Base-by-base conservation (phyloP, 2,329 filamentous ascomycete genomes). In the Teratosphaeria pseudoeucalypti region DNA sequence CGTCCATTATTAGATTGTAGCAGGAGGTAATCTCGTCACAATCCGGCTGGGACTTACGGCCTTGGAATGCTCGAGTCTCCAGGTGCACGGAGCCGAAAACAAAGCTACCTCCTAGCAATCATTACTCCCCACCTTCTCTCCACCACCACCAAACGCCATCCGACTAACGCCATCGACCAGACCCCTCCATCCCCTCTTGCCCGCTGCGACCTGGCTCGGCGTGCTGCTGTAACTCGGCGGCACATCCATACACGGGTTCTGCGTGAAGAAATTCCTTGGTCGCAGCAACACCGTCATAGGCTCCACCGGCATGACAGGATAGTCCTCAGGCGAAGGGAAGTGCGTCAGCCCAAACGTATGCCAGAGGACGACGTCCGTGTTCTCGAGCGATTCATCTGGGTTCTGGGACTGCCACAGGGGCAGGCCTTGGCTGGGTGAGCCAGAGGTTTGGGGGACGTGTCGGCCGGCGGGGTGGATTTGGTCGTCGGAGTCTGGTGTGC, bases 321-420 rank as follows among this genome's bases (percentile, higher is more conserved):
- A 96, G 74, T 96, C 92, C 71, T 96, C 92, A 0, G 91, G 90
- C 0, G 88, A 79, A 0, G 92, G 91, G 78, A 96, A 92, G 72
- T 96, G 92, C 0, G 88, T 92, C 39, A 96, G 80, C 39, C 92
- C 92, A 69, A 96, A 96, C 0, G 90, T 95, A 76, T 96, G 91
- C 91, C 91, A 96, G 16, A 96, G 82, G 1, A 96, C 91, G 34
- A 96, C 77, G 71, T 96, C 89, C 0, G 85, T 89, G 77, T 96
- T 88, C 58, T 88, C 88, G 65, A 95, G 85, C 29, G 78, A 82
- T 60, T 82, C 84, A 54, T 76, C 77, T 12, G 88, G 85, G 62
- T 90, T 83, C 27, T 84, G 84, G 19, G 78, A 76, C 65, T 94
- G 87, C 90, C 89, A 92, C 65, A 85, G 80, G 0, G 88, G 86